phyloP scores from a whole-genome alignment of 768 basidiomycete genomes.

The Polyporus arcularius region DNA sequence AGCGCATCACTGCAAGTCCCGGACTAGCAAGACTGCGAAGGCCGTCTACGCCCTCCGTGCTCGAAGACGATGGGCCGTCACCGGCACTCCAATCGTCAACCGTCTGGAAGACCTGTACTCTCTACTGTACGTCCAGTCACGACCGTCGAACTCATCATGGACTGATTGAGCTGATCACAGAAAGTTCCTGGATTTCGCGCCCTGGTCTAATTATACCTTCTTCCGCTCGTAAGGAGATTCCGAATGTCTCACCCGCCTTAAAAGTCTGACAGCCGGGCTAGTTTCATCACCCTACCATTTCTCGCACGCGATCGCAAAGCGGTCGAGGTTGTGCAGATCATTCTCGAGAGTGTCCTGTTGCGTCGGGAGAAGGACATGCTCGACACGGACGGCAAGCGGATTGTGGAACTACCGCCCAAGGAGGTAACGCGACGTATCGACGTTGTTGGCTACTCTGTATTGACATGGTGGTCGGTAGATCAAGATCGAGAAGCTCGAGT shows the following conservation, averaged over 20 bases:
- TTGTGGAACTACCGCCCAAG: conserved; percentile 87
- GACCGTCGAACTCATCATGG: neutral
- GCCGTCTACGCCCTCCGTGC: conserved; percentile 85
- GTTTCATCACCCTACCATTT: conserved; percentile 92
- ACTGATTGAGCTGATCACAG: conserved; percentile 36
- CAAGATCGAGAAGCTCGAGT: conserved; percentile 71
- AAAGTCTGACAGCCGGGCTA: conserved; percentile 29
- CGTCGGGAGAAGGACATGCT: conserved; percentile 93
- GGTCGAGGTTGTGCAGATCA: conserved; percentile 93
- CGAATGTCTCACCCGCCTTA: neutral
- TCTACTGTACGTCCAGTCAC: conserved; percentile 49
- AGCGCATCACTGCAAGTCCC: conserved; percentile 92
- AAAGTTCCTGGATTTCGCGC: conserved; percentile 75
- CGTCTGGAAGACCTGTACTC: conserved; percentile 90
- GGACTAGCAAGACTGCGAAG: conserved; percentile 83
- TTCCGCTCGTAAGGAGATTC: conserved; percentile 73
- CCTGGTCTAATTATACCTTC: conserved; percentile 84
- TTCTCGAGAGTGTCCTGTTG: conserved; percentile 84
- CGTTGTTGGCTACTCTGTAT: conserved; percentile 1
- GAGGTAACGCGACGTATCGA: conserved; percentile 45
- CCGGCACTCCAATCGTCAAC: conserved; percentile 96
- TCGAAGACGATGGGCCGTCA: conserved; percentile 86
- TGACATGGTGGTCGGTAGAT: conserved; percentile 43
- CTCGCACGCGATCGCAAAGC: conserved; percentile 89
- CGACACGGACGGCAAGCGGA: conserved; percentile 81